Evolutionary conservation across 169 alveolate species (phyloP).

Genomic region (Plasmodium ovale): DNA sequence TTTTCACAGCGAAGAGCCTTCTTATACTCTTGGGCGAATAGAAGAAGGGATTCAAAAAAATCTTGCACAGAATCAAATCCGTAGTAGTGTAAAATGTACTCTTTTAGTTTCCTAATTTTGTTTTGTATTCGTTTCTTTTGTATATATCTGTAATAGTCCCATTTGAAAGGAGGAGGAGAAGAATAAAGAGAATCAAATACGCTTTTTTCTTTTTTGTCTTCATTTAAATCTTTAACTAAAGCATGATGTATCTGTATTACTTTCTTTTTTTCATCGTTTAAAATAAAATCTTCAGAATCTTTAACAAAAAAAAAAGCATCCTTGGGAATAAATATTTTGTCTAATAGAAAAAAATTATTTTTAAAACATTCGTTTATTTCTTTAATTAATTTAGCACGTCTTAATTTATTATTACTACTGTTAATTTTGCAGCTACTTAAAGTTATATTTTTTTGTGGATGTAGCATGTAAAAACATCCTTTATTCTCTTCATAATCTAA

Average conservation of each 20-base stretch:
- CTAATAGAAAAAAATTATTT: constrained; percentile 63
- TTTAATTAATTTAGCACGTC: constrained; percentile 9
- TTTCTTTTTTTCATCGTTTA: constrained; percentile 22
- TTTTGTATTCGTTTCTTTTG: constrained; percentile 68
- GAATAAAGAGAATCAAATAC: constrained; percentile 35
- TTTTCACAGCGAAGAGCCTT: too few relatives aligned
- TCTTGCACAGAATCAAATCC: constrained; percentile 46
- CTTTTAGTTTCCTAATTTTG: constrained; percentile 72
- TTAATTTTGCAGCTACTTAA: constrained; percentile 18
- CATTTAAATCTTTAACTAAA: constrained; percentile 64
- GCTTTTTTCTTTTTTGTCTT: constrained; percentile 35
- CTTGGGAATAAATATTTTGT: constrained; percentile 73
- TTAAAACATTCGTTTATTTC: constrained; percentile 44
- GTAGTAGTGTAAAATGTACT: constrained; percentile 54
- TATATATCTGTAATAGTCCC: constrained; percentile 50
- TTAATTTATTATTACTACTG: constrained; percentile 31
- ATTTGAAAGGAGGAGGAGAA: constrained; percentile 14
- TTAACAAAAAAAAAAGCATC: constrained; percentile 75
- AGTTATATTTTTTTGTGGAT: constrained; percentile 71
- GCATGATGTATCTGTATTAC: constrained; percentile 49
- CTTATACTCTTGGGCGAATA: constrained; percentile 34
- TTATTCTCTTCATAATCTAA: constrained; percentile 75
- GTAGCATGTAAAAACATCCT: constrained; percentile 74
- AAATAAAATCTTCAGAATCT: constrained; percentile 40
- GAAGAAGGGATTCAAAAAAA: constrained; percentile 51